These are phyloP conservation scores for Xenosphaeropsis pyriputrescens DNA, from an alignment of 2,329 filamentous ascomycete species.

Conservation along the genomic window DNA sequence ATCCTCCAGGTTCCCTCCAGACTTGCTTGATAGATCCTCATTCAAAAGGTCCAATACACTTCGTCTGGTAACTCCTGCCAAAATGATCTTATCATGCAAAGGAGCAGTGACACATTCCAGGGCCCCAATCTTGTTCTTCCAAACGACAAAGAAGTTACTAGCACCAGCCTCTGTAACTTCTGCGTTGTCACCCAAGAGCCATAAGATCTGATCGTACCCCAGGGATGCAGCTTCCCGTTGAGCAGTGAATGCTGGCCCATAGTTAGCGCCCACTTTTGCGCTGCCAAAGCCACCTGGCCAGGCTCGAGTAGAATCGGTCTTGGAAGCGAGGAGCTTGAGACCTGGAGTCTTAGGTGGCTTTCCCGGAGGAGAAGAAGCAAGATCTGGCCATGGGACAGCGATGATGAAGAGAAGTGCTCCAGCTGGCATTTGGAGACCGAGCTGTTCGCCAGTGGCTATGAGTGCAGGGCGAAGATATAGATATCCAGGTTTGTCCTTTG, in stretches of 20 bases:
- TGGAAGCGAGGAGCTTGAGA: slow-evolving; percentile 64
- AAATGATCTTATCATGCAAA: slow-evolving; percentile 62
- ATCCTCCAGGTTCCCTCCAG: slow-evolving; percentile 23
- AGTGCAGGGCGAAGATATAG: slow-evolving; percentile 78
- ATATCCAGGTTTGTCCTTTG: slow-evolving; percentile 54
- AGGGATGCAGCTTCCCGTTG: slow-evolving; percentile 57
- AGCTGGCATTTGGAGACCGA: slow-evolving; percentile 67
- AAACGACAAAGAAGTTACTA: slow-evolving; percentile 82
- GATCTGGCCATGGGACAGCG: slow-evolving; percentile 40
- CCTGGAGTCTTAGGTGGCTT: slow-evolving; percentile 41
- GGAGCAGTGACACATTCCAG: slow-evolving; percentile 70
- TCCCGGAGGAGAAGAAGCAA: slow-evolving; percentile 35
- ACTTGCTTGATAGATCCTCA: slow-evolving; percentile 35
- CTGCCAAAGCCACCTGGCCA: slow-evolving; percentile 91
- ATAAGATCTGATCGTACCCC: slow-evolving; percentile 85
- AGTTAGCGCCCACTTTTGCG: slow-evolving; percentile 89
- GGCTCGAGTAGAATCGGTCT: slow-evolving; percentile 71
- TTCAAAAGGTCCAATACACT: slow-evolving; percentile 62
- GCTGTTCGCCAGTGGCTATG: slow-evolving; percentile 67
- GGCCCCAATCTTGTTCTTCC: slow-evolving; percentile 49
- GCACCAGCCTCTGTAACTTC: slow-evolving; percentile 85
- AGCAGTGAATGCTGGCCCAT: slow-evolving; percentile 69
- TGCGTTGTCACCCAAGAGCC: slow-evolving; percentile 68
- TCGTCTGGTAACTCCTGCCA: slow-evolving; percentile 77
- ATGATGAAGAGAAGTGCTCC: slow-evolving; percentile 87